phyloP scores from a whole-genome alignment of 192 early-diverging fungal species.

The Oehlia diaphana region DNA sequence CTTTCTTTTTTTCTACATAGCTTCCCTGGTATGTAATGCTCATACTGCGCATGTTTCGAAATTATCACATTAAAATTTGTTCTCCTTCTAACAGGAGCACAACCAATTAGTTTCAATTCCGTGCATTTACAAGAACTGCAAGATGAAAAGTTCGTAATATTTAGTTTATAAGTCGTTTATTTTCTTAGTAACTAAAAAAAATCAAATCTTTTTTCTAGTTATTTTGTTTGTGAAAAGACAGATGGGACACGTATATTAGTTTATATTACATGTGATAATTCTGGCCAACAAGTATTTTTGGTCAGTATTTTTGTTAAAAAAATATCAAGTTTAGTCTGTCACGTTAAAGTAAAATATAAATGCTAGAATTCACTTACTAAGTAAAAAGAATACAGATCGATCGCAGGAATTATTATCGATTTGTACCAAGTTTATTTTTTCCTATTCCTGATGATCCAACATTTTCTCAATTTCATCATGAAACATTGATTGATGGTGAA shows the following conservation, averaged over 20 bases:
- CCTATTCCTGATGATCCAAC: constrained; percentile 50
- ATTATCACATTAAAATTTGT: background rate
- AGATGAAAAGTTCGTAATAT: constrained; percentile 56
- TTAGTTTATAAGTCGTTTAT: background rate
- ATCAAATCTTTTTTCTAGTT: constrained; percentile 40
- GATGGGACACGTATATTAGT: constrained; percentile 74
- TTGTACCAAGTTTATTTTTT: constrained; percentile 58
- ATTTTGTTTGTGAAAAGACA: constrained; percentile 82
- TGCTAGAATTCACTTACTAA: background rate
- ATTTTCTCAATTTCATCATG: constrained; percentile 48
- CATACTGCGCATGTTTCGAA: background rate
- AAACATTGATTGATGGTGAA: constrained; percentile 91
- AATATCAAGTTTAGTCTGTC: background rate
- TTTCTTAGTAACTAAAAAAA: background rate
- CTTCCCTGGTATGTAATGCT: background rate
- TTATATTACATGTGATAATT: constrained; percentile 36
- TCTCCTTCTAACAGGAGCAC: constrained; percentile 54
- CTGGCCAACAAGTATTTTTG: constrained; percentile 51
- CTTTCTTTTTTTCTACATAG: background rate
- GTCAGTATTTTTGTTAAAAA: constrained; percentile 35
- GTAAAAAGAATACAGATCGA: constrained; percentile 56
- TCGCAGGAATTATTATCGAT: constrained; percentile 84
- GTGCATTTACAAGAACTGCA: constrained; percentile 49
- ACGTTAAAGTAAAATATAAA: background rate
- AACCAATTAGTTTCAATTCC: constrained; percentile 63